phyloP scores from a whole-genome alignment of 768 basidiomycete species.

The Tephrocybe rancida region DNA sequence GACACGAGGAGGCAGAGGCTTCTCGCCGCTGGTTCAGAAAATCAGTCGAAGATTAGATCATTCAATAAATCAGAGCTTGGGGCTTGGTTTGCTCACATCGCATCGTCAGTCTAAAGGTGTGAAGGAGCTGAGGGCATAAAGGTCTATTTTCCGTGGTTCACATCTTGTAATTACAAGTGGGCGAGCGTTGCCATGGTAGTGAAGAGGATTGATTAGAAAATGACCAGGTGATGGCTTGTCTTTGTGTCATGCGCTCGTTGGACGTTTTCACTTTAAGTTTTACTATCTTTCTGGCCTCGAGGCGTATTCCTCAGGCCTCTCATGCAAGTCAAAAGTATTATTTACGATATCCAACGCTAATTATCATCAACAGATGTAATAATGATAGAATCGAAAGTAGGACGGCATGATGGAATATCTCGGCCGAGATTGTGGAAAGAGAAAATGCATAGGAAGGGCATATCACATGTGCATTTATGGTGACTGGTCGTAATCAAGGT shows the following conservation, averaged over 20 bases:
- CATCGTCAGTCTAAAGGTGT: slow-evolving; percentile 7
- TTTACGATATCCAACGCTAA: not conserved
- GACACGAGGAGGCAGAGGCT: slow-evolving; percentile 13
- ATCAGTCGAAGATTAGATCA: not conserved
- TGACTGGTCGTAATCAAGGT: not conserved
- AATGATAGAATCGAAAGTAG: not conserved
- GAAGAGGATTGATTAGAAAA: not conserved
- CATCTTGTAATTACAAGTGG: slow-evolving; percentile 7
- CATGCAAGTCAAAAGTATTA: not conserved
- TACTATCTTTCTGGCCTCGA: too few species aligned
- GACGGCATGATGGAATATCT: not conserved
- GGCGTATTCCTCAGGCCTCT: too few species aligned
- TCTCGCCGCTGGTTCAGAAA: slow-evolving; percentile 3
- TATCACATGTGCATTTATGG: not conserved
- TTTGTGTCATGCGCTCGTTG: not conserved
- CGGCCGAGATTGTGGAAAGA: not conserved
- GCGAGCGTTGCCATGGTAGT: slow-evolving; percentile 11
- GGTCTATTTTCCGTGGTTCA: not conserved
- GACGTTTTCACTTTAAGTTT: too few species aligned
- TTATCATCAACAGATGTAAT: not conserved
- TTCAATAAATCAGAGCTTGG: not conserved
- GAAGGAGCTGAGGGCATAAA: slow-evolving; percentile 3
- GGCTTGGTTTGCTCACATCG: slow-evolving; percentile 3
- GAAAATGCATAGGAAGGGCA: not conserved
- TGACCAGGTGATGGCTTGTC: not conserved